Evolutionary conservation across 345 rosid genomes (phyloP).

Genomic region (Euphorbia peplus): DNA sequence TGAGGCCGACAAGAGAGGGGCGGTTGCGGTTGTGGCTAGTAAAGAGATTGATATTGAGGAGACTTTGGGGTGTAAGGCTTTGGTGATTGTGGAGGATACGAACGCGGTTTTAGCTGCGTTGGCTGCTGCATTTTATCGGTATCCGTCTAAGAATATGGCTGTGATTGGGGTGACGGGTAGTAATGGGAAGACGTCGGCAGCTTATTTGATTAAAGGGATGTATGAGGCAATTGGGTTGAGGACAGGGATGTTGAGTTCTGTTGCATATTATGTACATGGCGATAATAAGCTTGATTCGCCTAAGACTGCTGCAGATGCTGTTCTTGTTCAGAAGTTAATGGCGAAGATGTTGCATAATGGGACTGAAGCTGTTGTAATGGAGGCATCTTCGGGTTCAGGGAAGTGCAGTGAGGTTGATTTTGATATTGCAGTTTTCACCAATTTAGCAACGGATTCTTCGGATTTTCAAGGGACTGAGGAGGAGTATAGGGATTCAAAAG

Average conservation of each 20-base stretch:
- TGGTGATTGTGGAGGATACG: slow-evolving; percentile 92
- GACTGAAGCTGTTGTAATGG: slow-evolving; percentile 86
- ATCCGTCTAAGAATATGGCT: slow-evolving; percentile 75
- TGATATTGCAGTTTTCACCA: slow-evolving; percentile 84
- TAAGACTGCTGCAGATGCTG: slow-evolving; percentile 60
- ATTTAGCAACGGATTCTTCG: slow-evolving; percentile 50
- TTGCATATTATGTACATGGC: slow-evolving; percentile 67
- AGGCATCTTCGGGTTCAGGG: slow-evolving; percentile 74
- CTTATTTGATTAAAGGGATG: slow-evolving; percentile 74
- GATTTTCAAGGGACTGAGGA: slow-evolving; percentile 72
- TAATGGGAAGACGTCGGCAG: slow-evolving; percentile 68
- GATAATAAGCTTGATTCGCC: slow-evolving; percentile 64
- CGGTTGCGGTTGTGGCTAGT: slow-evolving; percentile 90
- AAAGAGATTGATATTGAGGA: slow-evolving; percentile 89
- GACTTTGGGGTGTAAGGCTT: slow-evolving; percentile 84
- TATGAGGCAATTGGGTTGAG: slow-evolving; percentile 93
- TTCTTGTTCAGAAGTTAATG: slow-evolving; percentile 83
- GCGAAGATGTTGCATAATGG: slow-evolving; percentile 95
- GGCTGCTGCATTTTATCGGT: slow-evolving; percentile 74
- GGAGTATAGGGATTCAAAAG: slow-evolving; percentile 74
- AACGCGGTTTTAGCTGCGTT: slow-evolving; percentile 67
- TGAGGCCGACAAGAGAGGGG: slow-evolving; percentile 97
- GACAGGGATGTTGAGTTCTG: slow-evolving; percentile 81
- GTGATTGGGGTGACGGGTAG: slow-evolving; percentile 84
- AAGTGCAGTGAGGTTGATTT: slow-evolving; percentile 78